A percentile compares a stretch with the other conserved stretches of the same genome.
Evolutionary conservation across 164 flowering plant genomes (phyloP).

Genomic region (Protea cynaroides): DNA sequence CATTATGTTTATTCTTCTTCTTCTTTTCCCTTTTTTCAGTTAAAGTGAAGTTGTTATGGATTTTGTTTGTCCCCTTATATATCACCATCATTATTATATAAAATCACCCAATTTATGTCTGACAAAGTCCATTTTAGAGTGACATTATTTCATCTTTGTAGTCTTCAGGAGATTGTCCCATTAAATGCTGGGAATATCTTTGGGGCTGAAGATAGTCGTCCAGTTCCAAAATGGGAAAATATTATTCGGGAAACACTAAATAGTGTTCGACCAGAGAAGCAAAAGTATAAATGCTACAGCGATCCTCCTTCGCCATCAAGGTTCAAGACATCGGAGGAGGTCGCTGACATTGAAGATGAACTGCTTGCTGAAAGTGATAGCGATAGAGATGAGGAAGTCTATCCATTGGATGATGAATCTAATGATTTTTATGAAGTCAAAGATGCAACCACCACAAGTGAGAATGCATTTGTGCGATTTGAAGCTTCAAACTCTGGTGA

Average conservation of each 20-base stretch:
- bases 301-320: constrained; percentile 93
- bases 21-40: neutral
- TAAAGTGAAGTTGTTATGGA: too few relatives aligned
- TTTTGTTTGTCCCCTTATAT: neutral
- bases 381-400: constrained; percentile 58
- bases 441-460: constrained; percentile 13
- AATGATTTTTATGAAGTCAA: constrained; percentile 23
- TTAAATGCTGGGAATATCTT: constrained; percentile 91
- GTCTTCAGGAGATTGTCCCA: constrained; percentile 95
- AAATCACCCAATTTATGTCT: neutral
- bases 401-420: constrained; percentile 56
- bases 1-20: neutral
- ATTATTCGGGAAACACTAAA: constrained; percentile 71
- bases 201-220: constrained; percentile 86
- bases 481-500: constrained; percentile 18
- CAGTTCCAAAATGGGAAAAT: constrained; percentile 74
- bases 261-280: constrained; percentile 36
- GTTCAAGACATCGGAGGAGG: constrained; percentile 71
- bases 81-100: neutral
- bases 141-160: constrained; percentile 22
- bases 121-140: neutral
- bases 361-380: constrained; percentile 50
- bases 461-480: constrained; percentile 8
- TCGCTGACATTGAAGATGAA: constrained; percentile 61
- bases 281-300: constrained; percentile 61